Conservation (phyloP, 176 grass and related monocot genomes). For the Carex cristatella region DNA sequence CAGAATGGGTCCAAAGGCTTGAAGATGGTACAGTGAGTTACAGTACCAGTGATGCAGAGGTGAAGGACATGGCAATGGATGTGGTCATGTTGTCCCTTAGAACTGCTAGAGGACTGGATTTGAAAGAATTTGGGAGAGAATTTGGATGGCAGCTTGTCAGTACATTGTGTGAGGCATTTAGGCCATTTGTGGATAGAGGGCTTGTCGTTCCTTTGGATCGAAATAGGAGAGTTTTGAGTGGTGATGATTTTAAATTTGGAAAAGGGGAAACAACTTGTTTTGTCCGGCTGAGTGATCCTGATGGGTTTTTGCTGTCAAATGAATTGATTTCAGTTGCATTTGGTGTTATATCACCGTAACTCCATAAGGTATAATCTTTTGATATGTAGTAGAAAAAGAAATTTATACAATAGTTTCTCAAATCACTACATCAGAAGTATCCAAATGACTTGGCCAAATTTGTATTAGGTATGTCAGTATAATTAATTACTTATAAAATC, state of each 20-base stretch:
- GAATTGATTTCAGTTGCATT: conserved; percentile 91
- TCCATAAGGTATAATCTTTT: conserved; percentile 28
- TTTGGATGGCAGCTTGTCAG: conserved; percentile 41
- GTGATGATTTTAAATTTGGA: conserved; percentile 43
- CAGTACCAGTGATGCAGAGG: conserved; percentile 18
- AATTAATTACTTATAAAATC: background rate
- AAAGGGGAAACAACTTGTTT: conserved; percentile 40
- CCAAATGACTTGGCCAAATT: background rate
- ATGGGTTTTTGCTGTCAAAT: conserved; percentile 82
- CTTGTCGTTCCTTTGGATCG: conserved; percentile 57
- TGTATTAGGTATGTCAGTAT: background rate
- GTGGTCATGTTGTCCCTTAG: conserved; percentile 79
- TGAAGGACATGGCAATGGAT: conserved; percentile 81
- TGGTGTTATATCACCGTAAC: conserved; percentile 63
- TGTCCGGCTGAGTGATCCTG: conserved; percentile 70
- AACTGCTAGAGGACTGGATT: conserved; percentile 64
- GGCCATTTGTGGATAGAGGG: conserved; percentile 58
- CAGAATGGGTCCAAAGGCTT: conserved; percentile 63
- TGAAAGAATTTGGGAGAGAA: conserved; percentile 50
- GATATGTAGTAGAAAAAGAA: background rate
- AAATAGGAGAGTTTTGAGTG: conserved; percentile 32
- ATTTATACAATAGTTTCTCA: background rate
- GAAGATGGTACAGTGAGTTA: conserved; percentile 39
- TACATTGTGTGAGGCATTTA: conserved; percentile 51
- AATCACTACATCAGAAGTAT: background rate